Conservation (phyloP, 2,329 filamentous ascomycete genomes). For the Penicillium brevicompactum region DNA sequence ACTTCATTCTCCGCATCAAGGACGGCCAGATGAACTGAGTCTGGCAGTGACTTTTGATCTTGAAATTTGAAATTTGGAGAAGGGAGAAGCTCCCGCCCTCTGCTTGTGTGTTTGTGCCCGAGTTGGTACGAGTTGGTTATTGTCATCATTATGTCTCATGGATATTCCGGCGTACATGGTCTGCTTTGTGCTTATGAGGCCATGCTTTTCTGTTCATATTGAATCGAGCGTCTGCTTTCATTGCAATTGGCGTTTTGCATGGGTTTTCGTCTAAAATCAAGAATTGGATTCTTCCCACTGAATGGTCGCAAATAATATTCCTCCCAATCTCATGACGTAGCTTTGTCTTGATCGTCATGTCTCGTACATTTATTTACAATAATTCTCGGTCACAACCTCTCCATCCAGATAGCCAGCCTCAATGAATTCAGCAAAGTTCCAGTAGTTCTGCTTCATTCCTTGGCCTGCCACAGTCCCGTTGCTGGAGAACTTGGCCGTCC, state of each 20-base stretch:
- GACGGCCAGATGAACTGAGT: conserved; percentile 26
- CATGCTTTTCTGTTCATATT: background rate
- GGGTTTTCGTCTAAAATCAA: background rate
- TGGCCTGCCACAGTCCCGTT: conserved; percentile 18
- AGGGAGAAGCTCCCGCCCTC: too few species aligned
- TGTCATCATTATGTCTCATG: background rate
- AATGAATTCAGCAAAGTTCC: conserved; percentile 20
- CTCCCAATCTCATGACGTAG: background rate
- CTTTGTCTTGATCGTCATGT: background rate
- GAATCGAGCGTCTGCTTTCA: conserved; percentile 1
- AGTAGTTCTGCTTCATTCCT: conserved; percentile 19
- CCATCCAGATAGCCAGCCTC: conserved; percentile 13
- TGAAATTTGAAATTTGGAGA: background rate
- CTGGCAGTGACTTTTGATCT: background rate
- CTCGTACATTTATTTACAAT: background rate
- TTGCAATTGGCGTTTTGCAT: conserved; percentile 5
- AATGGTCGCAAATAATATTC: background rate
- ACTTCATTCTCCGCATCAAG: conserved; percentile 76
- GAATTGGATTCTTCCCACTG: background rate
- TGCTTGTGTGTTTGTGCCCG: background rate
- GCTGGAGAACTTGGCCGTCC: conserved; percentile 22
- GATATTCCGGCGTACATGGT: conserved; percentile 3
- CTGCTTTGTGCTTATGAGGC: conserved; percentile 6
- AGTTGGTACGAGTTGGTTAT: background rate
- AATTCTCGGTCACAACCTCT: background rate